Conservation (phyloP, 2,329 filamentous ascomycete species). For the Kalaharituber pfeilii region DNA sequence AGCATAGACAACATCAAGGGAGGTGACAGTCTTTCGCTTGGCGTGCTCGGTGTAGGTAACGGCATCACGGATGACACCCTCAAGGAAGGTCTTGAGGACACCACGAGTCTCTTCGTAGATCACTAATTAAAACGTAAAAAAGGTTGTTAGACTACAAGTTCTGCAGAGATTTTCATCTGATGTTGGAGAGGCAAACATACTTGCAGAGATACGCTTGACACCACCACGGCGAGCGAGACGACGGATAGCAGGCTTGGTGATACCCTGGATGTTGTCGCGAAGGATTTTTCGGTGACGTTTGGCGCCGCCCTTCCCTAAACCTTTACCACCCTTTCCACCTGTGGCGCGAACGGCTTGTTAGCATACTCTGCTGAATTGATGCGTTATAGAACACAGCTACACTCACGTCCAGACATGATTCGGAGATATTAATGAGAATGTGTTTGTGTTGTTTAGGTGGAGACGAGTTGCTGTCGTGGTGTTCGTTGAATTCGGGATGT, state of each 20-base stretch:
- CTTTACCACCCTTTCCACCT: slow-evolving; percentile 95
- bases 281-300: slow-evolving; percentile 99
- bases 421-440: slow-evolving; percentile 24
- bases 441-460: slow-evolving; percentile 17
- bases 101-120: slow-evolving; percentile 65
- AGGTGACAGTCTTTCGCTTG: slow-evolving; percentile 65
- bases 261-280: slow-evolving; percentile 98
- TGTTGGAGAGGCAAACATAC: background rate
- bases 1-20: slow-evolving; percentile 49
- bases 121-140: no score
- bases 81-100: slow-evolving; percentile 63
- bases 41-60: slow-evolving; percentile 67
- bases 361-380: background rate
- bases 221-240: slow-evolving; percentile 97
- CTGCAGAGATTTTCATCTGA: background rate
- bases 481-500: slow-evolving; percentile 9
- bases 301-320: slow-evolving; percentile 92
- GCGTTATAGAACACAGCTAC: background rate
- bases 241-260: slow-evolving; percentile 95
- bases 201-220: slow-evolving; percentile 99
- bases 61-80: slow-evolving; percentile 58
- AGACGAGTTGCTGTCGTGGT: slow-evolving; percentile 10
- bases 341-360: slow-evolving; percentile 20
- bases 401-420: slow-evolving; percentile 45
- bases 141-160: background rate